Evolutionary conservation across 2,329 filamentous ascomycete genomes (phyloP), one percentile per base, ranked within the genome.

Genomic region (Tolypocladium tundrense): DNA sequence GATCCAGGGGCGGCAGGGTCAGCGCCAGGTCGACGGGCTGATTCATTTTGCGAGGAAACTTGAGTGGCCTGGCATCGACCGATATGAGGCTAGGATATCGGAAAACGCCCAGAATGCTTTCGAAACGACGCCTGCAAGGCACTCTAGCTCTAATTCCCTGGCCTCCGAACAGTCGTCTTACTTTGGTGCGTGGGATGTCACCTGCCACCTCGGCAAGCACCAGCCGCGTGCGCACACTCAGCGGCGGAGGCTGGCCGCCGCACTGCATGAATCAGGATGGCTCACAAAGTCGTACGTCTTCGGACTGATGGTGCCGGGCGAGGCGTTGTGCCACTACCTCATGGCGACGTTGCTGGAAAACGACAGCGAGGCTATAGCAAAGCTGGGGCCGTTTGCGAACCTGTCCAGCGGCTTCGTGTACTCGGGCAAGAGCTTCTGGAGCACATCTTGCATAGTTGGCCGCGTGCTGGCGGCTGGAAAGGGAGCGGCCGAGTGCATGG

Each of bases 231-330:
- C 67, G 14, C 69, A 75, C 7, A 73, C 76, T 2, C 76, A 80
- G 58, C 75, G 80, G 41, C 75, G 77, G 53, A 83, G 78, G 61
- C 74, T 86, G 54, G 79, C 82, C 19, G 81, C 83, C 2, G 79
- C 79, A 1, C 72, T 87, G 27, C 79, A 85, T 60, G 72, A 79
- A 2, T 78, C 80, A 0, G 85, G 86, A 1, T 88, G 85, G 86
- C 75, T 88, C 21, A 87, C 85, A 6, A 85, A 85, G 67, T 86
- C 83, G 31, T 88, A 87, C 63, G 73, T 88, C 9, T 87, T 84
- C 40, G 85, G 85, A 0, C 68, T 88, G 51, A 78, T 88, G 65
- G 72, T 88, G 10, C 86, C 85, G 0, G 85, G 85, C 3, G 85
- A 88, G 61, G 77, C 78, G 1, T 65, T 88, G 35, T 77, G 79